These are phyloP conservation scores for Vitis hybrid DNA, from an alignment of 177 flowering plant species.

Conservation along the genomic window DNA sequence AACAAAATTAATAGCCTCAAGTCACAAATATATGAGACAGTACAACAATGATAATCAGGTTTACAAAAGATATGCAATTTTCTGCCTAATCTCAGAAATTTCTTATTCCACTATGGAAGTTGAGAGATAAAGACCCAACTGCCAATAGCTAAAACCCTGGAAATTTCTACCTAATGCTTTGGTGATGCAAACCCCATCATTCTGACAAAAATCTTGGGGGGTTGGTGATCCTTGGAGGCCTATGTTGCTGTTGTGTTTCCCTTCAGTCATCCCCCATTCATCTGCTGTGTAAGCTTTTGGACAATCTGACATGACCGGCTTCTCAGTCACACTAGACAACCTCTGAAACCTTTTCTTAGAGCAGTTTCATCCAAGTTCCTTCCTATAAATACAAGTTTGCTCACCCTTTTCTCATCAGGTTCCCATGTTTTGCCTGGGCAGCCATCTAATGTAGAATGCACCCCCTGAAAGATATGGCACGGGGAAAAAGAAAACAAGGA, in stretches of 20 bases:
- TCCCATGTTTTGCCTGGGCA: slow-evolving; percentile 81
- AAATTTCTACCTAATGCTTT: no score
- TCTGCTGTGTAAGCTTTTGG: background rate
- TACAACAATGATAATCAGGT: no score
- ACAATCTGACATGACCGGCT: background rate
- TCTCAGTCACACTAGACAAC: slow-evolving; percentile 59
- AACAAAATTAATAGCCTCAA: no score
- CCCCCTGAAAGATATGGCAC: slow-evolving; percentile 58
- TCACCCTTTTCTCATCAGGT: slow-evolving; percentile 73
- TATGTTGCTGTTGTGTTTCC: no score
- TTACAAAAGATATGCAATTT: no score
- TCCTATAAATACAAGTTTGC: slow-evolving; percentile 92
- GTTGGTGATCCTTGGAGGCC: background rate
- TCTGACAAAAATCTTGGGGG: background rate
- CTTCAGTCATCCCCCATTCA: background rate
- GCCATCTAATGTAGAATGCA: slow-evolving; percentile 82
- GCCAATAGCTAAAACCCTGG: no score
- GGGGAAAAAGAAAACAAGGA: background rate
- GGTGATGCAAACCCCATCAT: no score
- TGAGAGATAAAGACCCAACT: no score
- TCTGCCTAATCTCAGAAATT: no score
- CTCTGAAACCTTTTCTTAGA: slow-evolving; percentile 88
- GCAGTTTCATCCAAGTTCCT: slow-evolving; percentile 84
- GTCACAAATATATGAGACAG: no score
- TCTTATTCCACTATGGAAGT: no score